phyloP scores from a whole-genome alignment of 176 grass and related monocot species.

The Hyparrhenia diplandra region DNA sequence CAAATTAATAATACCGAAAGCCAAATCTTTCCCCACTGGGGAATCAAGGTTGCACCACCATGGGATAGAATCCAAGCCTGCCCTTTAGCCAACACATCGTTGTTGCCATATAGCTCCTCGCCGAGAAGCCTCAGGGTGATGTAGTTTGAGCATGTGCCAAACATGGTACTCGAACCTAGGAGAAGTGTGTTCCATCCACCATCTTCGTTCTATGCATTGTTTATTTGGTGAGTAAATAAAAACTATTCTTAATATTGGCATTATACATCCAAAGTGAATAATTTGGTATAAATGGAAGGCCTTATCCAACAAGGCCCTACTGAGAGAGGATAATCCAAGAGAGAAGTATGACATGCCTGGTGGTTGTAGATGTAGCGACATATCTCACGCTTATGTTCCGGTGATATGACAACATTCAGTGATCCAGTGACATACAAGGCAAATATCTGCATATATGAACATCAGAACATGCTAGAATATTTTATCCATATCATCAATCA shows the following conservation, averaged over 20 bases:
- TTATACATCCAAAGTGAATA: not conserved
- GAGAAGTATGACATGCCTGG: conserved; percentile 9
- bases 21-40: too few species aligned
- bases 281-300: not conserved
- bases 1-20: too few species aligned
- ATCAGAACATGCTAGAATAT: not conserved
- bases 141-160: conserved; percentile 19
- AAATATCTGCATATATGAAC: conserved; percentile 19
- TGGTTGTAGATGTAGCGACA: conserved; percentile 40
- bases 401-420: not conserved
- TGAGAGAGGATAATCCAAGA: not conserved
- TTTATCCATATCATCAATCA: not conserved
- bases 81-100: not conserved
- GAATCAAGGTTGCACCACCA: not conserved
- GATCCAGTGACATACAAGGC: conserved; percentile 29
- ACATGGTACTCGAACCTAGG: too few species aligned
- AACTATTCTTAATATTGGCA: not conserved
- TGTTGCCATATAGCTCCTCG: not conserved
- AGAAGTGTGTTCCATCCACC: too few species aligned
- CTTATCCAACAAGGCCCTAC: not conserved
- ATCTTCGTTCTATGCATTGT: too few species aligned
- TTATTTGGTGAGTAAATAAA: too few species aligned
- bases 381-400: conserved; percentile 30
- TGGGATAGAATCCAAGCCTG: conserved; percentile 17
- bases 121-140: conserved; percentile 14